Evolutionary conservation across 345 rosid genomes (phyloP).

Genomic region (Linum trigynum): DNA sequence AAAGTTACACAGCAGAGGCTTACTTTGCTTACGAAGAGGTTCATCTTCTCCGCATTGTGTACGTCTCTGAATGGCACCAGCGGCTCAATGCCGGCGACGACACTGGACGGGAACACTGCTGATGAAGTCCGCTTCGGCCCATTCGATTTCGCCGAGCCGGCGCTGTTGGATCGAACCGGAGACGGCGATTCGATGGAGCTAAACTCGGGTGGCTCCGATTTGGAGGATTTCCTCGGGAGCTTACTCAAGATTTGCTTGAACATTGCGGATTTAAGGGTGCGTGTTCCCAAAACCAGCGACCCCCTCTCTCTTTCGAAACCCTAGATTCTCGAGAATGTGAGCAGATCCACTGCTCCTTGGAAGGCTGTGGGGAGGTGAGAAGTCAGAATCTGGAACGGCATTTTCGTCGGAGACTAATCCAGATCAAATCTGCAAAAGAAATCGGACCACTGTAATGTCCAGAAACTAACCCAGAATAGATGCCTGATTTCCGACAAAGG

Average conservation of each 20-base stretch:
- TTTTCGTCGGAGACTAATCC: not conserved
- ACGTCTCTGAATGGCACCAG: slow-evolving; percentile 77
- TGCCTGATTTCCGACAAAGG: not conserved
- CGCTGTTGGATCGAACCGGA: slow-evolving; percentile 30
- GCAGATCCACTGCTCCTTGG: not conserved
- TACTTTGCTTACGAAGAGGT: slow-evolving; percentile 74
- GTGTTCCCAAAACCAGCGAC: too few relatives aligned
- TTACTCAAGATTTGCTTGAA: slow-evolving; percentile 65
- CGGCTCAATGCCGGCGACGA: slow-evolving; percentile 76
- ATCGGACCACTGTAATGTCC: too few relatives aligned
- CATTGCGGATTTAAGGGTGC: slow-evolving; percentile 24
- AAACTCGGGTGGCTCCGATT: slow-evolving; percentile 40
- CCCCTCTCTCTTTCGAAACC: not conserved
- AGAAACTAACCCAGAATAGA: not conserved
- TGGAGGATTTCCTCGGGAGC: slow-evolving; percentile 53
- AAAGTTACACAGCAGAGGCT: slow-evolving; percentile 85
- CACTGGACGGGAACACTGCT: slow-evolving; percentile 66
- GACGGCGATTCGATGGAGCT: slow-evolving; percentile 28
- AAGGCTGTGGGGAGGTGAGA: not conserved
- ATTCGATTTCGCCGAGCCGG: slow-evolving; percentile 21
- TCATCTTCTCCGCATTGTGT: slow-evolving; percentile 54
- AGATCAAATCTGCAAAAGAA: not conserved
- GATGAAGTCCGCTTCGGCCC: slow-evolving; percentile 53
- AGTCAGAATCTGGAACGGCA: not conserved
- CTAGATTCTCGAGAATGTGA: slow-evolving; percentile 14